Percentiles rank a stretch among this genome's conserved stretches.
These are phyloP conservation scores for Yamadazyma atmosphaerica DNA, from an alignment of 1,139 yeast genomes.

Conservation along the genomic window DNA sequence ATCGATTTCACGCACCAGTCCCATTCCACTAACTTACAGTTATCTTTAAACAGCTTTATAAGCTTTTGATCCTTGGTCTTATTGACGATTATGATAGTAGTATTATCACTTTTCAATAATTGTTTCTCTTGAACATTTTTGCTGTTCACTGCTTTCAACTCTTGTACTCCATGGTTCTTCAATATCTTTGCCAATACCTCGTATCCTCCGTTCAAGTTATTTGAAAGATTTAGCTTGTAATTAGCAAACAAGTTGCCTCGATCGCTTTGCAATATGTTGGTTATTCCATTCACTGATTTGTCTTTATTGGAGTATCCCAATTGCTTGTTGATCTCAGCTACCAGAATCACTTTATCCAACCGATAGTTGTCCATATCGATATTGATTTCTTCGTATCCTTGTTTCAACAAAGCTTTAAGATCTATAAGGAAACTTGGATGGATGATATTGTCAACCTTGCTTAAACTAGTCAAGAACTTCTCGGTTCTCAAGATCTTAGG, in stretches of 20 bases:
- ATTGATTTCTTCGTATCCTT: constrained; percentile 21
- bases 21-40: constrained; percentile 55
- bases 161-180: constrained; percentile 60
- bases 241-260: constrained; percentile 45
- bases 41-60: constrained; percentile 35
- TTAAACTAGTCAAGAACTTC: constrained; percentile 61
- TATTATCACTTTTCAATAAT: constrained; percentile 11
- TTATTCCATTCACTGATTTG: constrained; percentile 11
- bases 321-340: constrained; percentile 31
- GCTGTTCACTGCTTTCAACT: constrained; percentile 23
- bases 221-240: constrained; percentile 54
- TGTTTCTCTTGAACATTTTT: constrained; percentile 8
- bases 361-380: constrained; percentile 33
- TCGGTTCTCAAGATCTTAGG: constrained; percentile 83
- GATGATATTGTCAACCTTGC: constrained; percentile 38
- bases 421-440: constrained; percentile 50
- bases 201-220: constrained; percentile 68
- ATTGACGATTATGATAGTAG: constrained; percentile 34
- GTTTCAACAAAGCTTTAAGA: constrained; percentile 29
- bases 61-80: constrained; percentile 46
- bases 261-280: constrained; percentile 11
- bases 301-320: constrained; percentile 26
- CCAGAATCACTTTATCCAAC: constrained; percentile 33
- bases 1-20: constrained; percentile 66
- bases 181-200: constrained; percentile 62